phyloP scores from a whole-genome alignment of 345 rosid genomes.

The Salix purpurea region DNA sequence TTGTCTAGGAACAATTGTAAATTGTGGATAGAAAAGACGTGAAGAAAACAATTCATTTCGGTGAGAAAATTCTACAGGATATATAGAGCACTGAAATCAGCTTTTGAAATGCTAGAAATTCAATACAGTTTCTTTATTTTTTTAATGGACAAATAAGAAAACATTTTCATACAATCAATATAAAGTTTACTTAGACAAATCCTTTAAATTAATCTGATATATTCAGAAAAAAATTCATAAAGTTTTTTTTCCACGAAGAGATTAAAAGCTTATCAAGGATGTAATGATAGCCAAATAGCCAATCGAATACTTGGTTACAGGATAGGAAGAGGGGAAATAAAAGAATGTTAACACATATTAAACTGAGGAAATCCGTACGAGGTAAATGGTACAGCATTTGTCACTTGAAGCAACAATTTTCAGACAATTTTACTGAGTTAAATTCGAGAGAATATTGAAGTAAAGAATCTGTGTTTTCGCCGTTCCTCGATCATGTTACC shows the following conservation, averaged over 20 bases:
- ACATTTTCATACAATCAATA: no score
- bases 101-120: neutral
- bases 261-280: neutral
- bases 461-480: neutral
- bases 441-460: neutral
- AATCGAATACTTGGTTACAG: no score
- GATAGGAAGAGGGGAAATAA: no score
- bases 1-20: neutral
- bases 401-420: neutral
- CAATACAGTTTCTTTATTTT: no score
- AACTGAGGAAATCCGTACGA: neutral
- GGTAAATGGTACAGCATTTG: neutral
- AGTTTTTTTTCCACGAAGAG: neutral
- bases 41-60: no score
- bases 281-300: neutral
- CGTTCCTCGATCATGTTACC: slow-evolving; percentile 6
- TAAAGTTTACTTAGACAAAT: no score
- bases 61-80: neutral
- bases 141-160: no score
- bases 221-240: neutral
- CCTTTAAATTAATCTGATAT: no score
- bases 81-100: no score
- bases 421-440: neutral
- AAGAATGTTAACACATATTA: neutral
- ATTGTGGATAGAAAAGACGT: no score